Evolutionary conservation across 257 asterid genomes (phyloP), one percentile per base, ranked within the genome.

Genomic region (Rhazya stricta): DNA sequence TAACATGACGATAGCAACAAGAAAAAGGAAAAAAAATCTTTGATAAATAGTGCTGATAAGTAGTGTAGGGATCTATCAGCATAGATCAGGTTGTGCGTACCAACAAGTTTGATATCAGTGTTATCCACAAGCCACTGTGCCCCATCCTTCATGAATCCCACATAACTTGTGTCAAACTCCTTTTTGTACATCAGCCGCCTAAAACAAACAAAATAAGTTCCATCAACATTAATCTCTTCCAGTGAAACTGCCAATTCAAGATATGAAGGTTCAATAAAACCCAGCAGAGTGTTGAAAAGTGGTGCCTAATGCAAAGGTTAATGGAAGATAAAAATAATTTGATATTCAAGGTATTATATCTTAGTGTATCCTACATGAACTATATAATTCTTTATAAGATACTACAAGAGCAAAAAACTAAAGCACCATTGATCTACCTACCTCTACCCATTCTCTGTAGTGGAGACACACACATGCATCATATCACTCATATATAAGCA

Each of bases 81-180:
- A 32, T 37, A 42, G 36, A 25, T 63, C 23, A 50, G 27, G 58
- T 51, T 51, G 54, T 18, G 61, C 81, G 79, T 84, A 92, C 99
- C 99, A 74, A 95, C 97, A 81, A 95, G 96, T 84, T 92, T 88
- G 89, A 95, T 79, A 83, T 92, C 99, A 75, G 99, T 95, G 84
- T 95, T 92, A 77, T 92, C 98, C 67, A 84, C 93, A 29, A 94
- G 96, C 97, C 98, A 94, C 77, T 89, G 91, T 36, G 97, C 96
- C 67, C 97, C 97, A 79, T 94, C 97, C 86, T 81, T 85, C 97
- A 88, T 94, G 92, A 94, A 94, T 37, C 98, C 98, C 50, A 91
- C 93, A 67, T 83, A 92, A 85, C 96, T 92, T 62, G 98, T 85
- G 85, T 94, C 97, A 43, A 90, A 94, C 78, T 77, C 97, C 87